Evolutionary conservation across 1,284 basidiomycete genomes (phyloP).

Genomic region (Exobasidium cylindrosporum): DNA sequence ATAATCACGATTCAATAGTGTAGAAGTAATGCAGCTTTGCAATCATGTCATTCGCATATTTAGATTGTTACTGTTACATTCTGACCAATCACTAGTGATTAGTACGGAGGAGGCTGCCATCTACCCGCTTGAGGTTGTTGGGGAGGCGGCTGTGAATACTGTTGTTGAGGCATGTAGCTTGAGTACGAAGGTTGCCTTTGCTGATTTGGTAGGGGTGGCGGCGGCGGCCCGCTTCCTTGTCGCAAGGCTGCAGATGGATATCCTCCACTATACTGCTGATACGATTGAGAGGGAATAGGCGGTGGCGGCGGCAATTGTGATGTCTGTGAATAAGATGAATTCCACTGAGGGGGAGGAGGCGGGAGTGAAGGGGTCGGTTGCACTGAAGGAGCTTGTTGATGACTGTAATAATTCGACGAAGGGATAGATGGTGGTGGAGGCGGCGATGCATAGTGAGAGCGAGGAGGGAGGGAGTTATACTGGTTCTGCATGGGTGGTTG

Average conservation of each 20-base stretch:
- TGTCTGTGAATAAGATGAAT: neutral
- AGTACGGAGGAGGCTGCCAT: neutral
- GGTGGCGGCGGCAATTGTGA: neutral
- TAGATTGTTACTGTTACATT: too few species aligned
- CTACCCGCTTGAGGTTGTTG: neutral
- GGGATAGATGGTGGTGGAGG: neutral
- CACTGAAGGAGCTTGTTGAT: neutral
- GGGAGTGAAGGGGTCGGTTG: neutral
- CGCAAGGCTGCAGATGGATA: neutral
- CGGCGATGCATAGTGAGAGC: neutral
- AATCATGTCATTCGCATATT: too few species aligned
- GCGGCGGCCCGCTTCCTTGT: neutral
- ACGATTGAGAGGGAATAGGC: neutral
- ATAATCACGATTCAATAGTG: too few species aligned
- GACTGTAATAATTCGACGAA: neutral
- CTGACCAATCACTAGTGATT: too few species aligned
- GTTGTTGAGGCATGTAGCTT: conserved; percentile 5
- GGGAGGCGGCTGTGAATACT: neutral
- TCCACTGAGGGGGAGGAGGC: conserved; percentile 8
- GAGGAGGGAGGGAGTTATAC: neutral
- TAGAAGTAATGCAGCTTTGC: neutral
- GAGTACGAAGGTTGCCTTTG: neutral
- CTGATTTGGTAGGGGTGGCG: conserved; percentile 7
- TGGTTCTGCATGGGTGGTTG: neutral
- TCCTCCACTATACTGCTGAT: neutral